Evolutionary conservation across 2,329 filamentous ascomycete species (phyloP).

Genomic region (Penicillium sp.): DNA sequence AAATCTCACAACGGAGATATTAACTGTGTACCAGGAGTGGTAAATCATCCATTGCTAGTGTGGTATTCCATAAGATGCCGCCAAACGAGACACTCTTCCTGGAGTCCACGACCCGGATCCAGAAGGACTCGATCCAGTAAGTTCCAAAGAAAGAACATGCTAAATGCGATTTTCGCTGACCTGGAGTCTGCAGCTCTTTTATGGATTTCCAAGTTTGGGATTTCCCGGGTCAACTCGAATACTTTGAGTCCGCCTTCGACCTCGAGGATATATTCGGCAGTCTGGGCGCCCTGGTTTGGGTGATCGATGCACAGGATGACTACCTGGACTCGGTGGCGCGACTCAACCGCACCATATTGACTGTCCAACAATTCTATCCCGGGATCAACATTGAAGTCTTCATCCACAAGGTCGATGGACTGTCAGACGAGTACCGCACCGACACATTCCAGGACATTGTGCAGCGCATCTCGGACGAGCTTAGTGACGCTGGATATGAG

Average conservation of each 20-base stretch:
- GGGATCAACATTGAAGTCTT: slow-evolving; percentile 98
- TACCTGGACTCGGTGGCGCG: slow-evolving; percentile 88
- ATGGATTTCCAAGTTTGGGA: slow-evolving; percentile 99
- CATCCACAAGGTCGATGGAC: slow-evolving; percentile 97
- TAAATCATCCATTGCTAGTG: slow-evolving; percentile 96
- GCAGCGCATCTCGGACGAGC: slow-evolving; percentile 92
- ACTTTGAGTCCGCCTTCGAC: slow-evolving; percentile 85
- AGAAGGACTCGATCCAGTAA: slow-evolving; percentile 93
- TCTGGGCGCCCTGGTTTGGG: slow-evolving; percentile 94
- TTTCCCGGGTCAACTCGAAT: slow-evolving; percentile 92
- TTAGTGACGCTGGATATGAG: slow-evolving; percentile 88
- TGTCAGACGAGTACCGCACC: slow-evolving; percentile 93
- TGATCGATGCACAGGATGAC: slow-evolving; percentile 97
- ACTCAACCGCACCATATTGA: slow-evolving; percentile 84
- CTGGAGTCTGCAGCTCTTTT: slow-evolving; percentile 67
- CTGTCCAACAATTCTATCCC: slow-evolving; percentile 83
- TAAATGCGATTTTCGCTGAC: not conserved
- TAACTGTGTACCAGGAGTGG: slow-evolving; percentile 67
- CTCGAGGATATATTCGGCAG: slow-evolving; percentile 92
- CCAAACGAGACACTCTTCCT: slow-evolving; percentile 94
- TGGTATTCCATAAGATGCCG: slow-evolving; percentile 98
- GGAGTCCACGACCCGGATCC: slow-evolving; percentile 89
- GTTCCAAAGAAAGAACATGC: slow-evolving; percentile 36
- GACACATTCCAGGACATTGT: slow-evolving; percentile 97
- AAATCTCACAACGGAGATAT: not conserved